Base-by-base conservation (phyloP, 805 yeast genomes). In the Candida taoyuanica region DNA sequence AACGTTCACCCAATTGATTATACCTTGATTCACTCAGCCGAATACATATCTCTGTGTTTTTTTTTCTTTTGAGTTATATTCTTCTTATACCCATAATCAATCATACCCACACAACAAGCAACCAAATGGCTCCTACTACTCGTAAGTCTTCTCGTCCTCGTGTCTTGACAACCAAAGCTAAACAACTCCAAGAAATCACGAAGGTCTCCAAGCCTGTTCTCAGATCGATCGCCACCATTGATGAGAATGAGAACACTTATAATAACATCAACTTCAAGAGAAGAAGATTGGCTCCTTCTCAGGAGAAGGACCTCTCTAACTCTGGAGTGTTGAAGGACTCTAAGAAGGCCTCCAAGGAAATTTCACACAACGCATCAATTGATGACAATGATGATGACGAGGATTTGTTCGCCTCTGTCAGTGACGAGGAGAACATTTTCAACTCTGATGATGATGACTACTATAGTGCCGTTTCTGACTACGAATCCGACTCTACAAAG, bases 81-180 rank as follows among this genome's bases (percentile, higher is more conserved):
- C 11, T 7, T 21, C 24, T 21, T 21, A 7, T 8, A 21, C 24
- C n/a, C n/a, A n/a, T n/a, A n/a, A n/a, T n/a, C n/a, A n/a, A n/a
- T n/a, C n/a, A n/a, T n/a, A n/a, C n/a, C n/a, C n/a, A n/a, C n/a
- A n/a, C n/a, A n/a, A n/a, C n/a, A n/a, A 7, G 8, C 13, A 15
- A 7, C 36, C 43, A 14, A 24, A 52, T 52, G 52, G 49, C 36
- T 23, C 36, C 29, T 32, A 53, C 24, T 21, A 21, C 50, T 48
- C 59, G 59, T 53, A 55, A 53, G 59, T 55, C 59, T 36, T 40
- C 33, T 31, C 56, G 56, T 42, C 36, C 43, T 27, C 52, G 51
- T 40, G 36, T 34, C 34, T 36, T 42, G 17, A 46, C 55, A 34
- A 36, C 51, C 37, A 53, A 55, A 50, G 58, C 59, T 53, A 55